Evolutionary conservation across 2,329 filamentous ascomycete genomes (phyloP), one percentile per base, ranked within the genome.

Genomic region (Capronia coronata): DNA sequence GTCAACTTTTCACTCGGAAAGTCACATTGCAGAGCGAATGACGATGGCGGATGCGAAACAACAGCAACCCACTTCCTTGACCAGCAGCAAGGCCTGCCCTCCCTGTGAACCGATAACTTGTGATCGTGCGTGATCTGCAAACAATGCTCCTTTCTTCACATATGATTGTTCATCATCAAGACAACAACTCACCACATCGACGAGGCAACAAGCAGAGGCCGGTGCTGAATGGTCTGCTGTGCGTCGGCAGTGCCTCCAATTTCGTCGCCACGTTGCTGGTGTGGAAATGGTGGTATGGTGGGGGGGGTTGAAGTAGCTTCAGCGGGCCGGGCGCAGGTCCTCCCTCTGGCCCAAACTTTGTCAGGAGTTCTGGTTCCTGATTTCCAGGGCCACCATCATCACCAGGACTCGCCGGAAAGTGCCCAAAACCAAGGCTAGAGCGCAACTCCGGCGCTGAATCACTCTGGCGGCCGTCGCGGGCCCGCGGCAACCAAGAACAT

Each of bases 341-440:
- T n/a, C n/a, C n/a, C n/a, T n/a, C 46, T 49, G 41, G 51, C 30
- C 21, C 43, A 43, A 47, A 47, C 32, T 10, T 19, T 46, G 38
- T 37, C 43, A 46, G 19, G 48, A 51, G 13, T 44, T 39, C 34
- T 43, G 37, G 44, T 48, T 51, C 44, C 48, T 51, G 51, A 14
- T n/a, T n/a, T n/a, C n/a, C n/a, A n/a, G n/a, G n/a, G n/a, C n/a
- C n/a, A n/a, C n/a, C n/a, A n/a, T n/a, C n/a, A n/a, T n/a, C 35
- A 42, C 34, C 18, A 22, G 40, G 39, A 30, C n/a, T n/a, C n/a
- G 16, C 22, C n/a, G 13, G 45, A 22, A 38, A 21, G 43, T 23
- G 45, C 34, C 45, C 49, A 49, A 49, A 55, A 50, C 47, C 52
- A 55, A 46, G 52, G 39, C 49, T 55, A 48, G 46, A 16, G 29